Percentiles rank a stretch among this genome's conserved stretches.
These are phyloP conservation scores for Neodidymelliopsis sp. DNA, from an alignment of 2,329 filamentous ascomycete species.

Conservation along the genomic window DNA sequence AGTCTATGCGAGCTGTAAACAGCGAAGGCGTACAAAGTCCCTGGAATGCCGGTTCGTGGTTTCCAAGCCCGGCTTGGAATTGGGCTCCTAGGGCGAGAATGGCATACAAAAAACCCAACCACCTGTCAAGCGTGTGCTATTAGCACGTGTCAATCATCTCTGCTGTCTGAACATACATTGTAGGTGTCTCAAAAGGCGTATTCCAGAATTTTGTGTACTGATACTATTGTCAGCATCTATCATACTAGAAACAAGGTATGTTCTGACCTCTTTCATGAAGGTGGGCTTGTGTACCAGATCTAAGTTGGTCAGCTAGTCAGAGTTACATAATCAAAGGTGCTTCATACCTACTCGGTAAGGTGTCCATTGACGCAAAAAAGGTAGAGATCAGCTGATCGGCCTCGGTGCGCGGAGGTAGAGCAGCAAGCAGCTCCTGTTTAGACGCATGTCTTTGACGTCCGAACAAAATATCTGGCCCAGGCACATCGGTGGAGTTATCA, in stretches of 20 bases:
- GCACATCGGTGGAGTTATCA: constrained; percentile 21
- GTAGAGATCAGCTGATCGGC: constrained; percentile 34
- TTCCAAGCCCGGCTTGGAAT: constrained; percentile 31
- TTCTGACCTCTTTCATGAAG: constrained; percentile 36
- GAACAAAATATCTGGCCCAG: constrained; percentile 42
- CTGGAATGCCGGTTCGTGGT: constrained; percentile 6
- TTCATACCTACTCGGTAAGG: constrained; percentile 31
- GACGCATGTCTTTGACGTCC: constrained; percentile 36
- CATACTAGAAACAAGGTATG: too few species aligned
- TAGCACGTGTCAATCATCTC: too few species aligned
- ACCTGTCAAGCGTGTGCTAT: too few species aligned
- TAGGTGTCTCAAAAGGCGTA: constrained; percentile 46
- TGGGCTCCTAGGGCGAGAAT: constrained; percentile 45
- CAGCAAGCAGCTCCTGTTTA: constrained; percentile 39
- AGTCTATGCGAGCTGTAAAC: constrained; percentile 32
- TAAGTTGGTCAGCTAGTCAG: constrained; percentile 16
- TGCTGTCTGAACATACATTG: too few species aligned
- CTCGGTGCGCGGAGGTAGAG: constrained; percentile 35
- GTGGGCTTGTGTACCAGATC: constrained; percentile 42
- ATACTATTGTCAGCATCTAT: constrained; percentile 7
- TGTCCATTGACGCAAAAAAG: constrained; percentile 40
- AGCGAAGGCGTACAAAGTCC: constrained; percentile 21
- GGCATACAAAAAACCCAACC: constrained; percentile 55
- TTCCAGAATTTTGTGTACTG: constrained; percentile 56
- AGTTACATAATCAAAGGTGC: background rate